Percentiles rank a stretch among this genome's conserved stretches.
phyloP scores from a whole-genome alignment of 2,329 filamentous ascomycete species.

The Acarospora socialis region DNA sequence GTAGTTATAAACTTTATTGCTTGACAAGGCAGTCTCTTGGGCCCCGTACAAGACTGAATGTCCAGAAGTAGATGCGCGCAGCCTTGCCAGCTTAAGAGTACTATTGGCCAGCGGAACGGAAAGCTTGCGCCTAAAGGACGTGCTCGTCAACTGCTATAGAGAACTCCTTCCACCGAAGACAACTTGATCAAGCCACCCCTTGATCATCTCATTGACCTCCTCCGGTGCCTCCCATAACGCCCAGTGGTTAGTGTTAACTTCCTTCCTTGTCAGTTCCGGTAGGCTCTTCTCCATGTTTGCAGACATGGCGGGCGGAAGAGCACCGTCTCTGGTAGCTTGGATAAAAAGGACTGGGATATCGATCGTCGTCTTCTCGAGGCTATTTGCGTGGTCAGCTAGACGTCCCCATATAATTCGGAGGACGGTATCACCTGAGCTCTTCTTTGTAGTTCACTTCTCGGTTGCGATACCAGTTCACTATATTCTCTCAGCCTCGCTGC shows the following conservation, averaged over 20 bases:
- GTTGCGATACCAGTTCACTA: slow-evolving; percentile 80
- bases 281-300: slow-evolving; percentile 56
- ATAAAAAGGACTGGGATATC: slow-evolving; percentile 60
- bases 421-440: slow-evolving; percentile 37
- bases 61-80: too few relatives aligned
- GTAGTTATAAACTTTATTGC: too few relatives aligned
- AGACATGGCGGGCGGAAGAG: slow-evolving; percentile 59
- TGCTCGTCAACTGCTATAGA: too few relatives aligned
- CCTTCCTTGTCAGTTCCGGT: slow-evolving; percentile 46
- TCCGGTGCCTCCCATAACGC: slow-evolving; percentile 58
- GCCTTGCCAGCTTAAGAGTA: too few relatives aligned
- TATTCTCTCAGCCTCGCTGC: background rate
- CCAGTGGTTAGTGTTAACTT: slow-evolving; percentile 69
- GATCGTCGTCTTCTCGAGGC: slow-evolving; percentile 26
- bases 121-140: too few relatives aligned
- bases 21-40: too few relatives aligned
- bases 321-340: slow-evolving; percentile 52
- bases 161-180: slow-evolving; percentile 33
- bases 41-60: too few relatives aligned
- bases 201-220: slow-evolving; percentile 55
- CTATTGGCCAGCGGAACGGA: too few relatives aligned
- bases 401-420: slow-evolving; percentile 11
- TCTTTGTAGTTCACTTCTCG: slow-evolving; percentile 61
- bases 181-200: slow-evolving; percentile 50
- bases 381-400: slow-evolving; percentile 20